phyloP scores from a whole-genome alignment of 139 green algal genomes.

The Limnomonas spitsbergensis region DNA sequence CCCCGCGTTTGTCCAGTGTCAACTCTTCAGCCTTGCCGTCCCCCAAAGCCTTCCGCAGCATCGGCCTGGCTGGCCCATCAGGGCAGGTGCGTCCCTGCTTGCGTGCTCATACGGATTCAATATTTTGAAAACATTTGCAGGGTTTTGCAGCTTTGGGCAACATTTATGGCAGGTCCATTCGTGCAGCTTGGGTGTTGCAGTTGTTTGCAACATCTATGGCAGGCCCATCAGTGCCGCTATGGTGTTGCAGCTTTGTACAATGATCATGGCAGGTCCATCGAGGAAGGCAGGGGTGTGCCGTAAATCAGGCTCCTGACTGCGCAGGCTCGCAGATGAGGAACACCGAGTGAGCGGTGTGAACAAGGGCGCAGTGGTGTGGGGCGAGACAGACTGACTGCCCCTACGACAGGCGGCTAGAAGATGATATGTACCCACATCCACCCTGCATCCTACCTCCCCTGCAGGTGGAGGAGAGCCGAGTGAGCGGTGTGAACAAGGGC shows the following conservation, averaged over 20 bases:
- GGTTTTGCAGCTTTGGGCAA: no score
- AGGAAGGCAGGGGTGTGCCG: background rate
- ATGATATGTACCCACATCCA: no score
- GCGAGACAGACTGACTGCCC: conserved; percentile 71
- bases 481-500: conserved; percentile 63
- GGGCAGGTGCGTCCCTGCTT: conserved; percentile 14
- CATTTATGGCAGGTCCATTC: no score
- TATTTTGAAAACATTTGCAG: no score
- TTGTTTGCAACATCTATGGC: no score
- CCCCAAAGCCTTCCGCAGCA: conserved; percentile 24
- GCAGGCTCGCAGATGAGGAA: no score
- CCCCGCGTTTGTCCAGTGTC: conserved; percentile 2
- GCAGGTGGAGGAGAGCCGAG: conserved; percentile 39
- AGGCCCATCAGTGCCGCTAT: no score
- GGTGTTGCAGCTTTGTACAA: no score
- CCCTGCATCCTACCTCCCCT: background rate
- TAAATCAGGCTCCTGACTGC: background rate
- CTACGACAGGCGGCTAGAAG: background rate
- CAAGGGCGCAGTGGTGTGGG: conserved; percentile 72
- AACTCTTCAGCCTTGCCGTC: conserved; percentile 6
- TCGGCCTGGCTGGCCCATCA: conserved; percentile 11
- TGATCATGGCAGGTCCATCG: background rate
- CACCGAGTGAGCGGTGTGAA: conserved; percentile 52
- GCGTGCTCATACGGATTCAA: background rate
- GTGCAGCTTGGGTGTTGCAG: no score